Evolutionary conservation across 2,329 filamentous ascomycete genomes (phyloP).

Genomic region (Penicillium sp.): DNA sequence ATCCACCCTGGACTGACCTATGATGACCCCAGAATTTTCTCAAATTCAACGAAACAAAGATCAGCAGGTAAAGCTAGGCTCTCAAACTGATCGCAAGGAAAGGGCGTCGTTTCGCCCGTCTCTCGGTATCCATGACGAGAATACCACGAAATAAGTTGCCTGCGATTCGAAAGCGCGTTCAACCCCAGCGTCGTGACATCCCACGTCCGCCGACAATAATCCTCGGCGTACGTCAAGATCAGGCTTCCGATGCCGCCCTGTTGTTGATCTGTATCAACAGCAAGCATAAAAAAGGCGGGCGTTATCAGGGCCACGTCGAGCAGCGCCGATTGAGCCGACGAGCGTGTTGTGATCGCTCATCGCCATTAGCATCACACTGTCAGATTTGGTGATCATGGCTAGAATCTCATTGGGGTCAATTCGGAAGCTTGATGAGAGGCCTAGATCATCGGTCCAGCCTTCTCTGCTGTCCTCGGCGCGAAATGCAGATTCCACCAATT

Average conservation of each 20-base stretch:
- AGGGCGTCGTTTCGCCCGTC: conserved; percentile 24
- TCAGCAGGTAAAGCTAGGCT: conserved; percentile 21
- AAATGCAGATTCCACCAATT: conserved; percentile 44
- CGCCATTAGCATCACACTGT: conserved; percentile 30
- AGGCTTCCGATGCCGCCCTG: conserved; percentile 25
- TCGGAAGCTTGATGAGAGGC: conserved; percentile 27
- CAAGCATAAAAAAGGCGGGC: conserved; percentile 29
- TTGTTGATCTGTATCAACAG: conserved; percentile 24
- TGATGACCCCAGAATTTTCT: conserved; percentile 11
- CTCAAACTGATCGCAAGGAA: conserved; percentile 22
- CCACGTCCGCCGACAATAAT: conserved; percentile 27
- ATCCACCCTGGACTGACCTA: neutral
- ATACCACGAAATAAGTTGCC: conserved; percentile 33
- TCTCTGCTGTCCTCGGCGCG: conserved; percentile 40
- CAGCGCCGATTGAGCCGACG: conserved; percentile 23
- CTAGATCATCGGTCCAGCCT: conserved; percentile 39
- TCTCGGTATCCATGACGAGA: conserved; percentile 27
- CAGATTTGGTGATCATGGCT: conserved; percentile 27
- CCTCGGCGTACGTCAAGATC: conserved; percentile 31
- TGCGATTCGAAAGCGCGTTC: conserved; percentile 31
- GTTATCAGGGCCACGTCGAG: conserved; percentile 12
- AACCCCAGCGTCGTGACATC: conserved; percentile 19
- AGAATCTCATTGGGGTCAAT: conserved; percentile 25
- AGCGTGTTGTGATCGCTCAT: conserved; percentile 7
- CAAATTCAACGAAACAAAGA: conserved; percentile 29